Percentiles rank a stretch among this genome's conserved stretches.
Conservation (phyloP, 176 grass and related monocot species). For the Rhynchospora pubera region DNA sequence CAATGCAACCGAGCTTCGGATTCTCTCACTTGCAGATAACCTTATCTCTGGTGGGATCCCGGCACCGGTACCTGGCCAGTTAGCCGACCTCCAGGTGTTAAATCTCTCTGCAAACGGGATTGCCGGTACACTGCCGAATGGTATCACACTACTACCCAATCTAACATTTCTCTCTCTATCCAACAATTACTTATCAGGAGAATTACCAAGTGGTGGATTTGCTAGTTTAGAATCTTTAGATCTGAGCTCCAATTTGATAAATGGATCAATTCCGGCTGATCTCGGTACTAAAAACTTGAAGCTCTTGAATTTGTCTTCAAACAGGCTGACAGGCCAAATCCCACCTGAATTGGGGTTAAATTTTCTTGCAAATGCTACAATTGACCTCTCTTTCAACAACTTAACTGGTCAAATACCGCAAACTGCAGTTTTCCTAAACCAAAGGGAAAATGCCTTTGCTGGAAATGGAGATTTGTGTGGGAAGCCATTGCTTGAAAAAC, state of each 20-base stretch:
- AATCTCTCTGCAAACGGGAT: conserved; percentile 80
- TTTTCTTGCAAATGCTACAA: conserved; percentile 42
- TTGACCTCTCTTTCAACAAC: conserved; percentile 80
- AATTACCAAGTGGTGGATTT: conserved; percentile 42
- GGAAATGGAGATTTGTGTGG: conserved; percentile 74
- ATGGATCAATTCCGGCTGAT: conserved; percentile 50
- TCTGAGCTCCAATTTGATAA: conserved; percentile 54
- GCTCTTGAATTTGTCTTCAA: conserved; percentile 60
- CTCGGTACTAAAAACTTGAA: conserved; percentile 42
- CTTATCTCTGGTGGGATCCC: conserved; percentile 45
- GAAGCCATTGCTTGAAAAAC: conserved; percentile 39
- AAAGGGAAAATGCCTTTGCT: conserved; percentile 46
- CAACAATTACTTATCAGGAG: conserved; percentile 49
- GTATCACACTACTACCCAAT: conserved; percentile 33
- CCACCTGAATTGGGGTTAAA: conserved; percentile 29
- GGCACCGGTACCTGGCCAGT: neutral
- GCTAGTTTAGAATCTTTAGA: conserved; percentile 51
- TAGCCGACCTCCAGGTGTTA: conserved; percentile 39
- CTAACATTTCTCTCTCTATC: conserved; percentile 54
- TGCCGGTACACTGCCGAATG: conserved; percentile 31
- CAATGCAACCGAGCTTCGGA: conserved; percentile 61
- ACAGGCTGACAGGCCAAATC: conserved; percentile 44
- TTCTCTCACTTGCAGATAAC: conserved; percentile 62
- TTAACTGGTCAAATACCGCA: conserved; percentile 64
- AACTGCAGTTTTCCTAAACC: conserved; percentile 35